Base-by-base conservation (phyloP, 2,329 filamentous ascomycete genomes). In the Elsinoe necatrix region DNA sequence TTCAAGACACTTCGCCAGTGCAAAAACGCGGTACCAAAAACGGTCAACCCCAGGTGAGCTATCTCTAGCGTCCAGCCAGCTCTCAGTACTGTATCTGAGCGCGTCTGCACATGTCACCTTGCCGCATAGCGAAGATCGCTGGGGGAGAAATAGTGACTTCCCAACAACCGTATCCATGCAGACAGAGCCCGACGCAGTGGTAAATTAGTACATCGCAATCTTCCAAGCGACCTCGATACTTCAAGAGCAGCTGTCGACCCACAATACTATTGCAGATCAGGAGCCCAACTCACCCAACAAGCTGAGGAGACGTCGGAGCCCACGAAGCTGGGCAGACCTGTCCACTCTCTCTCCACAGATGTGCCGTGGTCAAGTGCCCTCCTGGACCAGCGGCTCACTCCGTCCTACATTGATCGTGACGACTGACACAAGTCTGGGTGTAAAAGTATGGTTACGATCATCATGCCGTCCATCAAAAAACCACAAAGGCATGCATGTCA, bases 211-310 rank as follows among this genome's bases (percentile, higher is more conserved):
- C 29, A 52, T 52, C 48, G 18, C 3, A 35, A 35, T 34, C 16
- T 39, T 39, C 48, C 48, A 52, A 35, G n/a, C 48, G 34, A 50
- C 25, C 20, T 21, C 34, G 20, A 34, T 29, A 25, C 5, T 52
- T 52, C 29, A 20, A 29, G 29, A 39, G 12, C 29, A 18, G 18
- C 21, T 37, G 16, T 14, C 31, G 48, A 52, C 29, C 34, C 48
- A 39, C 48, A 35, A 52, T 14, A 52, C 48, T 52, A 52, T 52
- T 52, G 48, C 48, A 52, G 48, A 52, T 52, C 48, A 52, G 29
- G 31, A 21, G 37, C 48, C 48, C 29, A 23, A 21, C 9, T 43
- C 7, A 23, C 41, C 41, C 41, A 43, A 20, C 9, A 16, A 18
- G n/a, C 39, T 42, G 8, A 42, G 16, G 18, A 42, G 2, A 6